Conservation (phyloP, 1,284 basidiomycete genomes). For the Papiliotrema fonsecae region DNA sequence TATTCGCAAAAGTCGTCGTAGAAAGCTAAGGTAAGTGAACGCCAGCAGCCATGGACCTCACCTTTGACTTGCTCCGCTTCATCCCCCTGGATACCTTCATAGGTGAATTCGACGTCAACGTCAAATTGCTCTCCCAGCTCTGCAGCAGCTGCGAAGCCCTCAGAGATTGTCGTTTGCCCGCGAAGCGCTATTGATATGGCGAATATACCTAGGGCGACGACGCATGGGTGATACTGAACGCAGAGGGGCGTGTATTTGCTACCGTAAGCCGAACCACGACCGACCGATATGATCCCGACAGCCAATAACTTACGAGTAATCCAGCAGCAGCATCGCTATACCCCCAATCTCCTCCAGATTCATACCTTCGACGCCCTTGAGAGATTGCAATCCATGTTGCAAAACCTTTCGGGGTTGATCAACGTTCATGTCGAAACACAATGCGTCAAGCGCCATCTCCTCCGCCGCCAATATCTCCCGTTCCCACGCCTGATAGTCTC, state of each 20-base stretch:
- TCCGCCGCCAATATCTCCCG: conserved; percentile 70
- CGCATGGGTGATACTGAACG: conserved; percentile 22
- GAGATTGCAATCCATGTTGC: too few relatives aligned
- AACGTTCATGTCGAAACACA: conserved; percentile 87
- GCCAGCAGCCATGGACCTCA: too few relatives aligned
- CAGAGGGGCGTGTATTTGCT: conserved; percentile 24
- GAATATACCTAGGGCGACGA: conserved; percentile 26
- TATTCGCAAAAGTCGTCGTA: too few relatives aligned
- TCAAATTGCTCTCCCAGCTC: conserved; percentile 28
- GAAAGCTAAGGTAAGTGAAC: too few relatives aligned
- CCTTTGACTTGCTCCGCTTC: conserved; percentile 20
- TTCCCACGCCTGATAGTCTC: conserved; percentile 68
- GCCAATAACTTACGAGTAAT: conserved; percentile 14
- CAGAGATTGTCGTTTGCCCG: conserved; percentile 15
- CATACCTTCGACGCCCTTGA: conserved; percentile 56
- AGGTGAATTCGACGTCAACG: conserved; percentile 20
- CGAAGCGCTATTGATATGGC: conserved; percentile 22
- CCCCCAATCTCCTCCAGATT: conserved; percentile 16
- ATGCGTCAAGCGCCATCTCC: conserved; percentile 75
- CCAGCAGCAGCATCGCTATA: conserved; percentile 15
- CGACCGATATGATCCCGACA: not conserved
- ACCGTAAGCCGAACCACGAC: not conserved
- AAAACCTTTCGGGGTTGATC: conserved; percentile 79
- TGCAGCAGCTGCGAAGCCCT: conserved; percentile 15
- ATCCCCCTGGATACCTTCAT: conserved; percentile 9